Evolutionary conservation across 2,329 filamentous ascomycete species (phyloP).

Genomic region (Talaromyces funiculosus): DNA sequence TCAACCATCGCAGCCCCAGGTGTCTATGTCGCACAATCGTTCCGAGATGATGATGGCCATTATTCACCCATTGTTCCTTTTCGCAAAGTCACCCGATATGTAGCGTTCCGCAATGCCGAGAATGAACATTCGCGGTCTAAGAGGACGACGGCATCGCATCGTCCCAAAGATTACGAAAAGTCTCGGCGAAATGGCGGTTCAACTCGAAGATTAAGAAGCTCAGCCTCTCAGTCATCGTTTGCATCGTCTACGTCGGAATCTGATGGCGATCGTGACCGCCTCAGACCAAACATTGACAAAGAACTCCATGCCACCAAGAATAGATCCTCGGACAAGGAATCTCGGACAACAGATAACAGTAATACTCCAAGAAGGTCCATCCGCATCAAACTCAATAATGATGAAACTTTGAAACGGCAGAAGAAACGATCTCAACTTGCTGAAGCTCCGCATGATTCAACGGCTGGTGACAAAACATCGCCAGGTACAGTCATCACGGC

Average conservation of each 20-base stretch:
- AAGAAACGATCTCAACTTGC: slow-evolving; percentile 33
- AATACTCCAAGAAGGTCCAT: slow-evolving; percentile 72
- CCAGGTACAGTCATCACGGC: slow-evolving; percentile 54
- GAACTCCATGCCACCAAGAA: background rate
- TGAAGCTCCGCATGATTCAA: slow-evolving; percentile 24
- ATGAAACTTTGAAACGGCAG: slow-evolving; percentile 69
- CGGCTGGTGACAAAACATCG: slow-evolving; percentile 18
- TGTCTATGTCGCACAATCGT: slow-evolving; percentile 73
- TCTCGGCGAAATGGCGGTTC: slow-evolving; percentile 24
- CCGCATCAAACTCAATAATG: slow-evolving; percentile 80
- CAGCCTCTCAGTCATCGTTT: slow-evolving; percentile 38
- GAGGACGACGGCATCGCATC: slow-evolving; percentile 19
- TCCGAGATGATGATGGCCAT: slow-evolving; percentile 72
- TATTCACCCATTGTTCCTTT: slow-evolving; percentile 75
- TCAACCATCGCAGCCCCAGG: slow-evolving; percentile 73
- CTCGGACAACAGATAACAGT: slow-evolving; percentile 53
- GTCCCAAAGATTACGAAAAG: slow-evolving; percentile 20
- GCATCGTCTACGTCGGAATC: slow-evolving; percentile 52
- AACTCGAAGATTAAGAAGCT: slow-evolving; percentile 27
- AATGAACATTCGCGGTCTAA: slow-evolving; percentile 18
- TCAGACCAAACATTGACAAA: slow-evolving; percentile 17
- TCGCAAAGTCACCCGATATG: slow-evolving; percentile 50
- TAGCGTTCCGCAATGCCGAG: slow-evolving; percentile 13
- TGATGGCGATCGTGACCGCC: slow-evolving; percentile 40
- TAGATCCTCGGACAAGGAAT: background rate